Evolutionary conservation across 176 grass and related monocot species (phyloP).

Genomic region (Carex parvula): DNA sequence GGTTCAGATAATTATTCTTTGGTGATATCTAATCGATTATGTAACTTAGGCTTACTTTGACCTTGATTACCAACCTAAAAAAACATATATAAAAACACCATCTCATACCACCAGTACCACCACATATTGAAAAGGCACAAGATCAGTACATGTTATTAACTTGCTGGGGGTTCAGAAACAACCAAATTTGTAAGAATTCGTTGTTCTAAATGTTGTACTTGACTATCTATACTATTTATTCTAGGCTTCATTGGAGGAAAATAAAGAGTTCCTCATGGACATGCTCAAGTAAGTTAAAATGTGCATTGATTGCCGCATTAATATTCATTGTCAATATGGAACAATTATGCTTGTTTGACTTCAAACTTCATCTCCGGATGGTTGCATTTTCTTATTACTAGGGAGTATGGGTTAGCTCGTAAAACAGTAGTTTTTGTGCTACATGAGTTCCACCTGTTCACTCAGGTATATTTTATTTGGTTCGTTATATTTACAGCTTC

Average conservation of each 20-base stretch:
- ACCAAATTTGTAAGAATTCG: not conserved
- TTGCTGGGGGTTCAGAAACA: not conserved
- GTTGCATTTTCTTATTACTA: slow-evolving; percentile 40
- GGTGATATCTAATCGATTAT: not conserved
- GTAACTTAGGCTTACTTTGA: not conserved
- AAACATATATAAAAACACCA: not conserved
- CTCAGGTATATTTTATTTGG: slow-evolving; percentile 55
- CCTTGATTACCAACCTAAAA: not conserved
- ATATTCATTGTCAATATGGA: slow-evolving; percentile 8
- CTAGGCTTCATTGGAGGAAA: slow-evolving; percentile 97
- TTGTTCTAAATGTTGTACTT: not conserved
- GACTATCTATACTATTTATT: slow-evolving; percentile 17
- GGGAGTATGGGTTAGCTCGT: slow-evolving; percentile 88
- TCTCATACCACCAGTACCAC: not conserved
- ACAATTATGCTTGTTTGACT: not conserved
- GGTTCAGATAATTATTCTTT: not conserved
- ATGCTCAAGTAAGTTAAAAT: slow-evolving; percentile 55
- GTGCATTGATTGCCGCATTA: not conserved
- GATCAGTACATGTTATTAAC: not conserved
- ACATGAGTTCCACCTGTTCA: slow-evolving; percentile 93
- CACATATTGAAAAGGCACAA: not conserved
- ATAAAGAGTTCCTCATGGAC: slow-evolving; percentile 84
- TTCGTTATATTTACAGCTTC: slow-evolving; percentile 17
- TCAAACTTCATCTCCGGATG: slow-evolving; percentile 2
- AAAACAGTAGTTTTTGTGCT: slow-evolving; percentile 73